phyloP scores from a whole-genome alignment of 2,329 filamentous ascomycete species.

The Epichloe sibirici region DNA sequence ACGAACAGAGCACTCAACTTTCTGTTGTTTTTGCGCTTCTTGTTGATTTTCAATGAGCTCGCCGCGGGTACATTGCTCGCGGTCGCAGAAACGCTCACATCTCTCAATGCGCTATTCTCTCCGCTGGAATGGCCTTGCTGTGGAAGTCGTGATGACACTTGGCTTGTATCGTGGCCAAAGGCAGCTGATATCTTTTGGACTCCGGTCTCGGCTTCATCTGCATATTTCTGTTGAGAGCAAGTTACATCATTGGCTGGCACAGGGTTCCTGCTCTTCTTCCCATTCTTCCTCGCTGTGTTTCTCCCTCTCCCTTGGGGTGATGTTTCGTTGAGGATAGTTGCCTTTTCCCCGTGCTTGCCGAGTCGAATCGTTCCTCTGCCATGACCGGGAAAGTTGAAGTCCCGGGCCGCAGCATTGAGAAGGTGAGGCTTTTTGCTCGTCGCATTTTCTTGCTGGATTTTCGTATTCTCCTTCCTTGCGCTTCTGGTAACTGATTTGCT shows the following conservation, averaged over 20 bases:
- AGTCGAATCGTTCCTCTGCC: conserved; percentile 1
- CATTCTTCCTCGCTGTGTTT: not conserved
- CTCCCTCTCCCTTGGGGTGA: not conserved
- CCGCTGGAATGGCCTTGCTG: not conserved
- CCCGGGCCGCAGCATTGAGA: not conserved
- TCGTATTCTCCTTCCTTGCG: not conserved
- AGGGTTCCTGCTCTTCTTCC: not conserved
- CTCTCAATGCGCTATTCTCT: not conserved
- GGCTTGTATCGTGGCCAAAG: not conserved
- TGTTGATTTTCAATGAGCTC: not conserved
- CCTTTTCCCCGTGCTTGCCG: not conserved
- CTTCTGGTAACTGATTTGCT: not conserved
- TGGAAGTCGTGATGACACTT: not conserved
- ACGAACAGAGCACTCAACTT: not conserved
- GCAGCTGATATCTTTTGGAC: not conserved
- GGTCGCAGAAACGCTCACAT: not conserved
- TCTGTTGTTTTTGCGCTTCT: not conserved
- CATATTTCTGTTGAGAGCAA: not conserved
- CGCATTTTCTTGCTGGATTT: not conserved
- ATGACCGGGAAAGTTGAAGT: not conserved
- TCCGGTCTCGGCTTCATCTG: not conserved
- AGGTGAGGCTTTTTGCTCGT: not conserved
- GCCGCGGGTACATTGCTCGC: not conserved
- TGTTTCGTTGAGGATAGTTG: not conserved
- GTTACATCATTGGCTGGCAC: not conserved